A percentile compares a stretch with the other conserved stretches of the same genome.
Evolutionary conservation across 2,329 filamentous ascomycete genomes (phyloP).

Genomic region (Colletotrichum sidae): DNA sequence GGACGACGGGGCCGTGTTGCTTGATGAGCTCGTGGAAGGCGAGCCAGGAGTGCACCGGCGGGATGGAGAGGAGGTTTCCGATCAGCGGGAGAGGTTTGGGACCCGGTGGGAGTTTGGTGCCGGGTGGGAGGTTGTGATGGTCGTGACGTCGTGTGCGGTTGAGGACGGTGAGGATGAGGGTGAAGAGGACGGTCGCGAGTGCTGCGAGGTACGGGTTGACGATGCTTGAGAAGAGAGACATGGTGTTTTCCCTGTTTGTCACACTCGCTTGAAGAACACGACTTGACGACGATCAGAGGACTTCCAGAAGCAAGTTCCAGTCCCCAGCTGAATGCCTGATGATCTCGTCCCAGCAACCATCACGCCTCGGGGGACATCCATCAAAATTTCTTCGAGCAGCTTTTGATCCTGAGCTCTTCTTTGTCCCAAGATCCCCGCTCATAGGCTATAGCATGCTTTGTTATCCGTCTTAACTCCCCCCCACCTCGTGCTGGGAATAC

Average conservation of each 20-base stretch:
- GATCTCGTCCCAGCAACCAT: background rate
- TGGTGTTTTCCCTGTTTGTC: background rate
- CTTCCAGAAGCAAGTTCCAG: slow-evolving; percentile 5
- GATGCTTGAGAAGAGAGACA: slow-evolving; percentile 2
- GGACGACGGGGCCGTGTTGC: slow-evolving; percentile 54
- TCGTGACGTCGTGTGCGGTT: background rate
- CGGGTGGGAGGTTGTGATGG: slow-evolving; percentile 15
- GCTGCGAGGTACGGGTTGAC: slow-evolving; percentile 21
- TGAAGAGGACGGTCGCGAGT: slow-evolving; percentile 9
- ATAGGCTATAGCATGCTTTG: background rate
- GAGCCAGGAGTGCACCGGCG: slow-evolving; percentile 51
- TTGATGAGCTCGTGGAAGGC: slow-evolving; percentile 52
- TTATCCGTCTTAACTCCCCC: slow-evolving; percentile 14
- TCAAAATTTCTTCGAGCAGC: background rate
- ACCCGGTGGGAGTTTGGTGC: slow-evolving; percentile 29
- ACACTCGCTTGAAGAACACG: background rate
- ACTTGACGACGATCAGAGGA: background rate
- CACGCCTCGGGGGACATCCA: background rate
- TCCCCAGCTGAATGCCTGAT: background rate
- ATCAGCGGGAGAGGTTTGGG: slow-evolving; percentile 38
- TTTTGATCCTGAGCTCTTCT: slow-evolving; percentile 9
- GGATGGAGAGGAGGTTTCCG: slow-evolving; percentile 50
- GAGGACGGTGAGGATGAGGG: slow-evolving; percentile 11
- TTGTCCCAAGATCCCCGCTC: slow-evolving; percentile 22
- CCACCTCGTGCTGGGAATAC: slow-evolving; percentile 14